Evolutionary conservation across 805 yeast species (phyloP), one percentile per base, ranked within the genome.

Genomic region (Lipomyces oligophaga): DNA sequence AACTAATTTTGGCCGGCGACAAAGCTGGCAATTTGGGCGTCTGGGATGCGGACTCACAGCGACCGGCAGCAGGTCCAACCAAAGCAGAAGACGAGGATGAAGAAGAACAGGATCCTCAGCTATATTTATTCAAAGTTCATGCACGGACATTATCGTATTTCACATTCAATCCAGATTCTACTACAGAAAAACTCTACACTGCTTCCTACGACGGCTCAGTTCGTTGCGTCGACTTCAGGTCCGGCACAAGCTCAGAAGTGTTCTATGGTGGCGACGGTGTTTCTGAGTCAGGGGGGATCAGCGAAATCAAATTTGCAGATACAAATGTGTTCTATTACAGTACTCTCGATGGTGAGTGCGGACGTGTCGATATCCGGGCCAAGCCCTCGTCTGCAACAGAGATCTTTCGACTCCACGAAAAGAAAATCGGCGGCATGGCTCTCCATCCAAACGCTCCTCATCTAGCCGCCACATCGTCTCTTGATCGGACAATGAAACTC

Each of bases 131-230:
- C 55, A 80, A 79, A 54, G 76, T 87, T 3, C 97, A 93, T 60
- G 80, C 89, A 0, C 80, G 81, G 38, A 75, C 85, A 11, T 76
- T 90, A 5, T 76, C 90, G 3, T 75, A 77, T 40, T 75, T 88
- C 26, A 70, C 75, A 11, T 74, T 81, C 27, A 77, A 78, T 37
- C 67, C 73, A 0, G n/a, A n/a, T n/a, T 65, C 68, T 1, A 68
- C 74, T 21, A 73, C 79, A 6, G 69, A 76, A 20, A 76, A 78
- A 51, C 72, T 90, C 1, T 72, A 79, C 31, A 79, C 93, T 0
- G 73, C 82, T 3, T 81, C 95, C 2, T 90, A 90, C 62, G 98
- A 90, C 66, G 97, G 97, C 0, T 81, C 94, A 0, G 74, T 90
- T 2, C 70, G 97, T 47, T 64, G 72, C 20, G 70, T 86, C 41